These are phyloP conservation scores for Lasiosphaeriaceae sp. DNA, from an alignment of 495 filamentous ascomycete genomes.

Conservation along the genomic window DNA sequence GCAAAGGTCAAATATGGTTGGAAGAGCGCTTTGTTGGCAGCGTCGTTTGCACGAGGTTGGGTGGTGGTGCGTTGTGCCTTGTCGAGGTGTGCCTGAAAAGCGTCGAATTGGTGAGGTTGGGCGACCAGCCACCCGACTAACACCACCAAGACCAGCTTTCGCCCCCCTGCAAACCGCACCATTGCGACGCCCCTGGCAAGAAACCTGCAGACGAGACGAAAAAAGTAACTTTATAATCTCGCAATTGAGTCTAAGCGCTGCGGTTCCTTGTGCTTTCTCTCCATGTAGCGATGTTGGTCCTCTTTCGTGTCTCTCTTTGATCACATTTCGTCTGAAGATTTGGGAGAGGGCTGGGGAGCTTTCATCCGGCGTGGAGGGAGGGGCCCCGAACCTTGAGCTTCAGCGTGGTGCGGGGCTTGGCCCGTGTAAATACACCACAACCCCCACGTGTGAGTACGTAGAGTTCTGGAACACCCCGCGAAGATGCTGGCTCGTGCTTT, in stretches of 20 bases:
- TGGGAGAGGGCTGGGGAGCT: background rate
- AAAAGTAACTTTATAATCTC: background rate
- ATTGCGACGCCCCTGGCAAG: background rate
- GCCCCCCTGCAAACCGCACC: background rate
- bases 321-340: background rate
- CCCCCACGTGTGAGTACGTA: background rate
- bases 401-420: background rate
- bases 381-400: background rate
- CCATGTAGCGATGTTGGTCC: background rate
- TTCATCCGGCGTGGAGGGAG: background rate
- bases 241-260: background rate
- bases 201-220: background rate
- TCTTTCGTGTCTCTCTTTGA: background rate
- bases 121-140: background rate
- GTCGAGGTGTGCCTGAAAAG: background rate
- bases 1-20: slow-evolving; percentile 22
- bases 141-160: background rate
- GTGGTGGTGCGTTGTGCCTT: background rate
- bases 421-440: background rate
- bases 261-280: background rate
- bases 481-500: too few relatives aligned
- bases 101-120: background rate
- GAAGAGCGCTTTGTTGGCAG: background rate
- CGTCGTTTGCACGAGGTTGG: slow-evolving; percentile 15
- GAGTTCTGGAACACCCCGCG: too few relatives aligned